Percentiles rank a stretch among this genome's conserved stretches.
Evolutionary conservation across 2,329 filamentous ascomycete genomes (phyloP).

Genomic region (Epichloe brachyelytri): DNA sequence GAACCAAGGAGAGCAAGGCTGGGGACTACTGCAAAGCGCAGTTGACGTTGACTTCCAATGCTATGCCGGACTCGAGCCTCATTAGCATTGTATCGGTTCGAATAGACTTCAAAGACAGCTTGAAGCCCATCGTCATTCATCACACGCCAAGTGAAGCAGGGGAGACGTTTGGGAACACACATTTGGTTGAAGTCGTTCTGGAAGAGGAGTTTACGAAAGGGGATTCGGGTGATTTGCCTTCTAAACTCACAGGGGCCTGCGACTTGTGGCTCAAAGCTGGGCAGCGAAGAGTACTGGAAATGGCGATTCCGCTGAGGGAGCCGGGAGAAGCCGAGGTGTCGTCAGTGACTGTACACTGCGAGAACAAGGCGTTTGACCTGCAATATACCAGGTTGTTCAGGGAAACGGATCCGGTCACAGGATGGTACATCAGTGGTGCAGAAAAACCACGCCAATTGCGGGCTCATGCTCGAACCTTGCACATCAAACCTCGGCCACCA

Average conservation of each 20-base stretch:
- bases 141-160: conserved; percentile 20
- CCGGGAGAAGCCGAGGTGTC: conserved; percentile 61
- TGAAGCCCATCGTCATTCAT: conserved; percentile 41
- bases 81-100: conserved; percentile 38
- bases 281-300: conserved; percentile 55
- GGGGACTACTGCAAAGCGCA: conserved; percentile 47
- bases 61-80: conserved; percentile 37
- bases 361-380: conserved; percentile 53
- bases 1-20: conserved; percentile 44
- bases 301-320: conserved; percentile 65
- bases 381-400: conserved; percentile 48
- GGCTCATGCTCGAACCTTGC: conserved; percentile 42
- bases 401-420: conserved; percentile 25
- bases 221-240: conserved; percentile 15
- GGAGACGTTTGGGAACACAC: conserved; percentile 6
- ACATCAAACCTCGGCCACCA: conserved; percentile 76
- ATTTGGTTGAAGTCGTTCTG: conserved; percentile 15
- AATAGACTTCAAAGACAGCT: conserved; percentile 43
- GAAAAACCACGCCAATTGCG: conserved; percentile 34
- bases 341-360: conserved; percentile 49
- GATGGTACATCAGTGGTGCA: conserved; percentile 37
- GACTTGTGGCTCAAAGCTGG: conserved; percentile 56
- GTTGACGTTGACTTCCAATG: conserved; percentile 42
- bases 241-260: conserved; percentile 38
- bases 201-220: conserved; percentile 15